These are phyloP conservation scores for Saraca asoca DNA, from an alignment of 331 rosid genomes.

Conservation along the genomic window DNA sequence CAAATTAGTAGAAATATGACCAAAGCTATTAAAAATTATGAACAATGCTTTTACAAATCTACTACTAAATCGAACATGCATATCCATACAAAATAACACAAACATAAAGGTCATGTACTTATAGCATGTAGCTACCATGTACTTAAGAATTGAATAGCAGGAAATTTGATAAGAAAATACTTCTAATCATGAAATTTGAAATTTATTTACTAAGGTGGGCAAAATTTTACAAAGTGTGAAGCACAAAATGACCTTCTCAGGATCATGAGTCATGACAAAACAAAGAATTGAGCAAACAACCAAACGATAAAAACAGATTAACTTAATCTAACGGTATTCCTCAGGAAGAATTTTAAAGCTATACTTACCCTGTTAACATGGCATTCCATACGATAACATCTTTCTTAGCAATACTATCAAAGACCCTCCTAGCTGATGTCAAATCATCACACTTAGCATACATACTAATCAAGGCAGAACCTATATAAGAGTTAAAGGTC, in stretches of 20 bases:
- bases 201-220: no score
- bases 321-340: not conserved
- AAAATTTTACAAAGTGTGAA: no score
- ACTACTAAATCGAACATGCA: not conserved
- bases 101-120: not conserved
- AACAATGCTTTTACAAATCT: constrained; percentile 1
- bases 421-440: constrained; percentile 51
- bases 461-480: constrained; percentile 68
- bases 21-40: not conserved
- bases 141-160: no score
- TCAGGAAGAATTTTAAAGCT: constrained; percentile 1
- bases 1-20: not conserved
- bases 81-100: not conserved
- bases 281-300: not conserved
- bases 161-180: no score
- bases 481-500: constrained; percentile 52
- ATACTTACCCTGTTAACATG: constrained; percentile 57
- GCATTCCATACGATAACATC: constrained; percentile 62
- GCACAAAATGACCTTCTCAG: no score
- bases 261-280: no score
- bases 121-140: not conserved
- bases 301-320: not conserved
- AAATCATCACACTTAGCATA: constrained; percentile 75
- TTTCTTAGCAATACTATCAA: constrained; percentile 44
- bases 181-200: not conserved